Base-by-base conservation (phyloP, 1,284 basidiomycete species). In the Boletus sp. region DNA sequence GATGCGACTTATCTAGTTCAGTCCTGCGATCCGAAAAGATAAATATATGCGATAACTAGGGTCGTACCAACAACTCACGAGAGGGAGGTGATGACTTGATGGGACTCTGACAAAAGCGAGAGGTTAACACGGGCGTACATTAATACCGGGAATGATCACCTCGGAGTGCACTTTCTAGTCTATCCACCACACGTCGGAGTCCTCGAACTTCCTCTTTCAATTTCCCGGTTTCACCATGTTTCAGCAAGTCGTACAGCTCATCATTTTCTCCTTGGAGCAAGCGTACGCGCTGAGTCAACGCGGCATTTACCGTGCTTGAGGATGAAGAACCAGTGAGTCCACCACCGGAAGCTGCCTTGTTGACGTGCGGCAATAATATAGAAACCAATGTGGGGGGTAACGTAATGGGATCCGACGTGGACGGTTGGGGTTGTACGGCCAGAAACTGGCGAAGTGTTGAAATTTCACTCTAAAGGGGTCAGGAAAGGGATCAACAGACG, bases 181-280 rank as follows among this genome's bases (percentile, higher is more conserved):
- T 78, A 44, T 74, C 73, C 38, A 89, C 82, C 25, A 81, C 77
- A 55, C 78, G 73, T 36, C 80, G 74, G 49, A 91, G 70, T 14
- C 78, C 78, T 41, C 78, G 76, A 5, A 86, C 86, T 62, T 91
- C 87, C 61, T 91, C 88, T 60, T 88, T 88, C 49, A 90, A 61
- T 58, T 76, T 78, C 2, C 84, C 85, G 0, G 83, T 85, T 65
- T 89, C 84, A 40, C 82, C 78, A 22, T 71, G 70, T 62, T 80
- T 84, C 37, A 91, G 66, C 7, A 90, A 67, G 43, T 81, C 77
- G 60, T 89, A 91, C 5, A 88, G 58, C 53, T 91, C 88, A 54
- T 91, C 86, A 50, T 91, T 91, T 67, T 91, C 88, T 45, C 87
- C 82, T 62, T 91, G 88, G 8, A 91, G 69, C 8, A 83, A 66